These are phyloP conservation scores for Starmerella ratchasimensis DNA, from an alignment of 805 yeast genomes.

Conservation along the genomic window DNA sequence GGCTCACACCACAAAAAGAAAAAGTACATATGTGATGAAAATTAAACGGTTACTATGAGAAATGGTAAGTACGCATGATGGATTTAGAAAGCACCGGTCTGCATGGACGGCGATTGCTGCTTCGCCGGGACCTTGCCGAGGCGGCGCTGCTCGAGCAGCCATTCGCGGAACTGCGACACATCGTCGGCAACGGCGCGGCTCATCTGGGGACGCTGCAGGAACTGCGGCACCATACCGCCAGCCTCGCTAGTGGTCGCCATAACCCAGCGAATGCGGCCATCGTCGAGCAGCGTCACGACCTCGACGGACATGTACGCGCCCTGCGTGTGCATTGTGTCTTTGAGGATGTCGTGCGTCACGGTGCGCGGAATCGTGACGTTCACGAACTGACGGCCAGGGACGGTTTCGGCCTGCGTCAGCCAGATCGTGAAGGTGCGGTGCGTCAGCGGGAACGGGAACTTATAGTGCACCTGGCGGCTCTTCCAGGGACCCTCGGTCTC, in stretches of 20 bases:
- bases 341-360: not conserved
- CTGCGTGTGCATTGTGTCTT: constrained; percentile 16
- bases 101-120: not conserved
- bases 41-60: no score
- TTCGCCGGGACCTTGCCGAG: not conserved
- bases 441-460: constrained; percentile 26
- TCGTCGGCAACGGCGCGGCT: constrained; percentile 27
- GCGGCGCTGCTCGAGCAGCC: no score
- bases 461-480: constrained; percentile 23
- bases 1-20: not conserved
- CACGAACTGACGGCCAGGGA: constrained; percentile 24
- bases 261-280: constrained; percentile 26
- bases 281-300: constrained; percentile 19
- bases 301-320: constrained; percentile 29
- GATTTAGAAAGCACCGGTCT: no score
- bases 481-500: constrained; percentile 18
- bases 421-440: constrained; percentile 29
- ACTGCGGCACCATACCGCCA: constrained; percentile 28
- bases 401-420: constrained; percentile 24
- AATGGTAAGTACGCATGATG: no score
- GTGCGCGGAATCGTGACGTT: constrained; percentile 27
- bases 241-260: constrained; percentile 32
- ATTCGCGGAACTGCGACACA: constrained; percentile 25
- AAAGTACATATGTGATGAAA: no score
- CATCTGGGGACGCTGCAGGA: constrained; percentile 27